Evolutionary conservation across 2,329 filamentous ascomycete species (phyloP), one percentile per base, ranked within the genome.

Genomic region (Raffaelea deltoideospora): DNA sequence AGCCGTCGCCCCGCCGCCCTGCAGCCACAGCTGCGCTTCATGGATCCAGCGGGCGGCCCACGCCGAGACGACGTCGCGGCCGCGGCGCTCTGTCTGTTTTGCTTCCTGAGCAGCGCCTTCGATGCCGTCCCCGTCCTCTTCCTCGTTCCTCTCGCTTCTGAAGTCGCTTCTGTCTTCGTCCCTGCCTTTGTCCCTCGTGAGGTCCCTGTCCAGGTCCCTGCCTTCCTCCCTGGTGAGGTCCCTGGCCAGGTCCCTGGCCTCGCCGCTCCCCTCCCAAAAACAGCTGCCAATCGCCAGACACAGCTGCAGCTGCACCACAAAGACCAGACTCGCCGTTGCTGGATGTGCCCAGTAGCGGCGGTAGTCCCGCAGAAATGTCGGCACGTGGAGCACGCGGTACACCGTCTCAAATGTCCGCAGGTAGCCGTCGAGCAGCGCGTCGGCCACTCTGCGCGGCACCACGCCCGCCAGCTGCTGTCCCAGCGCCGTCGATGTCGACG

Each of bases 371-470:
- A 59, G 55, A 42, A 79, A 77, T 0, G 63, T 65, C 0, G 72
- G 72, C 1, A 69, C 49, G 47, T 79, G 67, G 9, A 79, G 40
- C 19, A 79, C 59, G 3, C 74, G 62, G 42, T 69, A 62, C 14
- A 69, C 63, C 1, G 66, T 64, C 45, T 77, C 72, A 30, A 70
- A 63, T 1, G 65, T 66, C 33, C 67, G 56, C 15, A 79, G 53
- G 53, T 76, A 76, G 22, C 56, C 51, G 9, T 65, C 56, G 14
- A 75, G 53, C 2, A 76, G 58, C 35, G 60, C 50, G 40, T 75
- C 68, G 0, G 65, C 62, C 1, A 70, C 41, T 0, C 51, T 50
- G 10, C 53, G 51, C 1, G 50, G n/a, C n/a, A n/a, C n/a, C n/a
- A n/a, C n/a, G n/a, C n/a, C 29, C 0, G 63, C 61, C 8, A 65